These are phyloP conservation scores for Lentinula sp. DNA, from an alignment of 768 basidiomycete species.

Conservation along the genomic window DNA sequence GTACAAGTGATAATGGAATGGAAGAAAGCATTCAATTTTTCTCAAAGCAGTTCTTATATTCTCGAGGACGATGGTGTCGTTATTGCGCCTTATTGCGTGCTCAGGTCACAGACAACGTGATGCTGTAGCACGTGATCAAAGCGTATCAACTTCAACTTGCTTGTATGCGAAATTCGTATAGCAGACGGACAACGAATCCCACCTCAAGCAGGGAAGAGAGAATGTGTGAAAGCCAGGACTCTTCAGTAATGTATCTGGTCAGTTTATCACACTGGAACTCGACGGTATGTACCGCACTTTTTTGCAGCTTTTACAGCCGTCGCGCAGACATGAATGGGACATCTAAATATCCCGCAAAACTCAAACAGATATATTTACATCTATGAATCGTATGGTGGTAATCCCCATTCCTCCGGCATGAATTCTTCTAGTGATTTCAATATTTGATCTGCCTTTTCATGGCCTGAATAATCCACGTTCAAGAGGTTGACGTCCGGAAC, in stretches of 20 bases:
- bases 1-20: background rate
- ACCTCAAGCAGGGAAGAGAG: no score
- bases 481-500: slow-evolving; percentile 72
- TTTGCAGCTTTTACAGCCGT: no score
- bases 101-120: background rate
- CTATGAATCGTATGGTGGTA: slow-evolving; percentile 52
- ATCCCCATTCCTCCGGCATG: slow-evolving; percentile 76
- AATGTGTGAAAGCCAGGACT: no score
- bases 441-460: slow-evolving; percentile 53
- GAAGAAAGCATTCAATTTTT: background rate
- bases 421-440: slow-evolving; percentile 66
- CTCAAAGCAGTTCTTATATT: background rate
- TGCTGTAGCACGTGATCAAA: background rate
- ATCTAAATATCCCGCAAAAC: no score
- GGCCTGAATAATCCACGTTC: slow-evolving; percentile 36
- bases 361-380: no score
- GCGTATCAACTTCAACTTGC: no score
- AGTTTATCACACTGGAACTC: no score
- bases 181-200: no score
- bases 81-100: slow-evolving; percentile 4
- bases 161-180: no score
- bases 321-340: no score
- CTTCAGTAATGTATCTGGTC: no score
- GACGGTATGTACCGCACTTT: no score
- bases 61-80: background rate